Percentiles rank a stretch among this genome's conserved stretches.
phyloP scores from a whole-genome alignment of 1,284 basidiomycete genomes.

The Butyriboletus appendiculatus region DNA sequence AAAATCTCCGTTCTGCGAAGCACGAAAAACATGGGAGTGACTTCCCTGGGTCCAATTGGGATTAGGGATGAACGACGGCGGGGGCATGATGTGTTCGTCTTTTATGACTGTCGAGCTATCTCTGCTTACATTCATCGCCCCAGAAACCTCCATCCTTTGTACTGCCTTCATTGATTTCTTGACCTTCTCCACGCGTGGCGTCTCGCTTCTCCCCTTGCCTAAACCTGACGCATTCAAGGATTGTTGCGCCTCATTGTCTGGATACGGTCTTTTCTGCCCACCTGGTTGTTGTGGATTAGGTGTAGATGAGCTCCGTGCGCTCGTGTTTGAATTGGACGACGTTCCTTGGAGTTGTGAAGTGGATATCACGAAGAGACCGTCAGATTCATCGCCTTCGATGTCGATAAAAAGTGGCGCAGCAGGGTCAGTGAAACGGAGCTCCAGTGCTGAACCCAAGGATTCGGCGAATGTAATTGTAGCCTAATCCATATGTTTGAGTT shows the following conservation, averaged over 20 bases:
- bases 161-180: conserved; percentile 63
- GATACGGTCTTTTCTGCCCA: conserved; percentile 39
- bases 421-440: conserved; percentile 73
- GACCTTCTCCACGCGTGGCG: conserved; percentile 35
- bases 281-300: conserved; percentile 34
- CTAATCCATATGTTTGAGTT: conserved; percentile 38
- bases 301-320: conserved; percentile 21
- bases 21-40: conserved; percentile 9
- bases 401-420: conserved; percentile 72
- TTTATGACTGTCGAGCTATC: conserved; percentile 15
- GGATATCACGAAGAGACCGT: conserved; percentile 72
- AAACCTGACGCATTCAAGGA: conserved; percentile 33
- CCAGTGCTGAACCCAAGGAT: conserved; percentile 58
- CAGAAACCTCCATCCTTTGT: conserved; percentile 44
- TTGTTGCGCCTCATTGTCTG: conserved; percentile 29
- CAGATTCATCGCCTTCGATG: conserved; percentile 61
- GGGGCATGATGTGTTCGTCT: conserved; percentile 31
- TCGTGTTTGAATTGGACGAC: conserved; percentile 25
- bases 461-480: conserved; percentile 78
- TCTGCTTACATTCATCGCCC: conserved; percentile 17
- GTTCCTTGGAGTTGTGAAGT: conserved; percentile 59
- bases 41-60: conserved; percentile 12
- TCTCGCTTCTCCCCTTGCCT: conserved; percentile 33
- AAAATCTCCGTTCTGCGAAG: conserved; percentile 22
- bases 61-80: conserved; percentile 26